Percentiles rank a stretch among this genome's conserved stretches.
Conservation (phyloP, 495 filamentous ascomycete species). For the Hyphodiscus hymeniophilus region DNA sequence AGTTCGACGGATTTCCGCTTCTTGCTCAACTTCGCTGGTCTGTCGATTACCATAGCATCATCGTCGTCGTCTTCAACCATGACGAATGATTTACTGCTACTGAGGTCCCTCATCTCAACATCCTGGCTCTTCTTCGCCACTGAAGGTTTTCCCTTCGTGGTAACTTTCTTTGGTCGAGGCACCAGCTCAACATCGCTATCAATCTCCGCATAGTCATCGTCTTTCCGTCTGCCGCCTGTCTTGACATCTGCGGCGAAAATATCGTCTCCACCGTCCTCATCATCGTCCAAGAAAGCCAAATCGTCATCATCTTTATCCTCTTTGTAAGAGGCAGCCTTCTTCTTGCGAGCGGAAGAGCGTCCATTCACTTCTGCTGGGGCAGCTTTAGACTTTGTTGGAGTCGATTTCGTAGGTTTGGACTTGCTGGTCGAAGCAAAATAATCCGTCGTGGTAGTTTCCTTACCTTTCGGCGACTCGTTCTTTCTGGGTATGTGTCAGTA, state of each 20-base stretch:
- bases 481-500: slow-evolving; percentile 25
- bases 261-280: slow-evolving; percentile 61
- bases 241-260: slow-evolving; percentile 62
- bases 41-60: slow-evolving; percentile 9
- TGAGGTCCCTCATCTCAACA: slow-evolving; percentile 36
- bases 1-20: slow-evolving; percentile 31
- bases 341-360: slow-evolving; percentile 23
- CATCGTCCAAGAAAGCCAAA: slow-evolving; percentile 46
- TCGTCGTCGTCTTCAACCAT: slow-evolving; percentile 27
- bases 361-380: slow-evolving; percentile 23
- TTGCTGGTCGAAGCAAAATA: slow-evolving; percentile 56
- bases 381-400: slow-evolving; percentile 21
- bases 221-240: slow-evolving; percentile 47
- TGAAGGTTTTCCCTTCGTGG: slow-evolving; percentile 26
- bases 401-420: slow-evolving; percentile 23
- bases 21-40: slow-evolving; percentile 18
- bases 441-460: slow-evolving; percentile 49
- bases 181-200: slow-evolving; percentile 49
- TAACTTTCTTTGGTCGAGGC: slow-evolving; percentile 35
- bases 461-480: slow-evolving; percentile 36
- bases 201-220: slow-evolving; percentile 59
- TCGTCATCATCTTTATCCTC: slow-evolving; percentile 33
- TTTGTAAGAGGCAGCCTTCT: slow-evolving; percentile 25
- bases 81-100: slow-evolving; percentile 7
- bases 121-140: slow-evolving; percentile 33